phyloP scores from a whole-genome alignment of 208 protist species.

The Wallacemonas collosoma region DNA sequence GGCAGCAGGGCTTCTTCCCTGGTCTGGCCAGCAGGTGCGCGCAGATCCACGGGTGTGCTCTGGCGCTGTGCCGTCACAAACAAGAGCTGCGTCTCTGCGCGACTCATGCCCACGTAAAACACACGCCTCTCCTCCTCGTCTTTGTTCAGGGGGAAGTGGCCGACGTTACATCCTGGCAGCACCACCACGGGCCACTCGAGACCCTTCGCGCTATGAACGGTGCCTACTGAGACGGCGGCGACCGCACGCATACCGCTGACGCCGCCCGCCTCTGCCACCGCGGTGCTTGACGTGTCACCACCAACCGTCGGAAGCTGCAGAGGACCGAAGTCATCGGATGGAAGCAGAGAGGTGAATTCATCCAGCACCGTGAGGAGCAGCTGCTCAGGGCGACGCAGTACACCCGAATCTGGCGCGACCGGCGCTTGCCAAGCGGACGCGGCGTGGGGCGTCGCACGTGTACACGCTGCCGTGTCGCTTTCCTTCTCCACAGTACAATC shows the following conservation, averaged over 20 bases:
- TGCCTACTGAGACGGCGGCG: slow-evolving; percentile 54
- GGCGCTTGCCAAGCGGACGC: too few relatives aligned
- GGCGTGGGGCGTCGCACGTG: too few relatives aligned
- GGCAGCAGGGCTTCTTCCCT: slow-evolving; percentile 24
- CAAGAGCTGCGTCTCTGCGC: slow-evolving; percentile 77
- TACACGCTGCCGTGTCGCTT: not conserved
- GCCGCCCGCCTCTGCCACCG: not conserved
- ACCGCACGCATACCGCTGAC: not conserved
- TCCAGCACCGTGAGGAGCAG: slow-evolving; percentile 73
- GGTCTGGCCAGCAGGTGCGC: not conserved
- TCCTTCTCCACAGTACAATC: not conserved
- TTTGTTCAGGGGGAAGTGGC: slow-evolving; percentile 60
- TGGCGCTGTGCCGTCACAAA: slow-evolving; percentile 52
- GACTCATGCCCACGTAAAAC: slow-evolving; percentile 90
- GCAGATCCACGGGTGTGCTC: not conserved
- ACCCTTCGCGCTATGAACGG: slow-evolving; percentile 86
- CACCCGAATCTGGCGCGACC: not conserved
- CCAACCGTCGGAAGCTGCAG: slow-evolving; percentile 8
- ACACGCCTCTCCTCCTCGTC: slow-evolving; percentile 76
- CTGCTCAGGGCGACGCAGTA: slow-evolving; percentile 21
- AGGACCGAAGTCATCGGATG: slow-evolving; percentile 79
- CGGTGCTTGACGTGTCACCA: not conserved
- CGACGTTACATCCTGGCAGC: slow-evolving; percentile 71
- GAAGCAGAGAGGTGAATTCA: slow-evolving; percentile 68
- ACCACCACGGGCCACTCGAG: slow-evolving; percentile 89